Conservation (phyloP, 352 stramenopile species). For the Globisporangium polare region DNA sequence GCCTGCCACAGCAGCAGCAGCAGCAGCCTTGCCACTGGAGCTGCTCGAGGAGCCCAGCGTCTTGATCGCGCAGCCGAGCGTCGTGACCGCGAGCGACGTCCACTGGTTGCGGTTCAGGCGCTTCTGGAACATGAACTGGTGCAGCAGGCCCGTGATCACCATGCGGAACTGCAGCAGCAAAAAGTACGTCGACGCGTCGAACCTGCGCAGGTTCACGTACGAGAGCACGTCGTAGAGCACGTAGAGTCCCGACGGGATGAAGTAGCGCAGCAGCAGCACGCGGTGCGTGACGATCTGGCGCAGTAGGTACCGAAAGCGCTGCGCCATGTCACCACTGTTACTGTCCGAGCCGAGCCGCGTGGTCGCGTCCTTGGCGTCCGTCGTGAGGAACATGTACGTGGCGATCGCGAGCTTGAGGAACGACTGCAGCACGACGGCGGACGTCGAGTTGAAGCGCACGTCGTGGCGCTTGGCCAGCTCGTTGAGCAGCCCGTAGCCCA, state of each 20-base stretch:
- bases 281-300: conserved; percentile 37
- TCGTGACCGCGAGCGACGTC: conserved; percentile 66
- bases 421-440: conserved; percentile 71
- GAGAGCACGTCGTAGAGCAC: conserved; percentile 80
- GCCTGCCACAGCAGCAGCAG: not conserved
- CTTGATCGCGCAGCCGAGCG: conserved; percentile 74
- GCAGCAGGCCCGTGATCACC: conserved; percentile 71
- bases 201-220: conserved; percentile 74
- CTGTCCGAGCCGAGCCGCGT: not conserved
- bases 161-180: conserved; percentile 77
- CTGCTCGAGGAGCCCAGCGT: conserved; percentile 32
- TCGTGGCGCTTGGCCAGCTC: conserved; percentile 66
- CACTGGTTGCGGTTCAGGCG: conserved; percentile 74
- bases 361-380: conserved; percentile 26
- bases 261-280: conserved; percentile 56
- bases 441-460: conserved; percentile 72
- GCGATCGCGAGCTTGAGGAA: conserved; percentile 68
- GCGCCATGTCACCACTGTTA: conserved; percentile 15
- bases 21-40: not conserved
- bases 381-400: conserved; percentile 60
- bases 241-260: conserved; percentile 74
- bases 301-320: conserved; percentile 29
- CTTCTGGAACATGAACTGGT: conserved; percentile 77
- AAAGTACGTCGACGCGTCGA: conserved; percentile 79
- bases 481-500: conserved; percentile 74